Conservation (phyloP, 805 yeast genomes). For the Pichia deserticola region DNA sequence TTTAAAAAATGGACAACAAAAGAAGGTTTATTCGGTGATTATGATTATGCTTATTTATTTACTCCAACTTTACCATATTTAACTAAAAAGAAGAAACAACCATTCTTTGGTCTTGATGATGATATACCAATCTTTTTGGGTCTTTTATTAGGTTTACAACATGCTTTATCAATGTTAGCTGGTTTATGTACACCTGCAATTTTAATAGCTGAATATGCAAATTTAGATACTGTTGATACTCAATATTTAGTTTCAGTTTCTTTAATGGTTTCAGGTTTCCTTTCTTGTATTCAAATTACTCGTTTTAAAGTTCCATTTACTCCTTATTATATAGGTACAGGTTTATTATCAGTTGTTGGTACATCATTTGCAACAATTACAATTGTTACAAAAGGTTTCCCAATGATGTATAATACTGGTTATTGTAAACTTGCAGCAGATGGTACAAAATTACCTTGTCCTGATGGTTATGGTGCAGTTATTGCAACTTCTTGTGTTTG, state of each 20-base stretch:
- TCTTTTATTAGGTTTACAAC: constrained; percentile 76
- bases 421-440: constrained; percentile 54
- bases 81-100: constrained; percentile 45
- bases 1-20: constrained; percentile 44
- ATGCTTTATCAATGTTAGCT: constrained; percentile 83
- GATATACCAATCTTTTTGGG: constrained; percentile 81
- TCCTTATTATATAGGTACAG: constrained; percentile 77
- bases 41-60: constrained; percentile 73
- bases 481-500: constrained; percentile 76
- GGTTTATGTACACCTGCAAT: constrained; percentile 84
- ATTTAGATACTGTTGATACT: constrained; percentile 40
- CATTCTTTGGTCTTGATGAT: constrained; percentile 74
- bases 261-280: constrained; percentile 61
- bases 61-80: constrained; percentile 73
- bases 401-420: constrained; percentile 72
- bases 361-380: constrained; percentile 85
- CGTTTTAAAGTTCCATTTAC: constrained; percentile 71
- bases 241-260: constrained; percentile 69
- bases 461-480: constrained; percentile 84
- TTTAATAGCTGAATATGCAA: constrained; percentile 57
- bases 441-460: constrained; percentile 71
- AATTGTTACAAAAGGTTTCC: constrained; percentile 67
- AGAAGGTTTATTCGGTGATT: constrained; percentile 82
- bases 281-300: constrained; percentile 71
- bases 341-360: constrained; percentile 83